These are phyloP conservation scores for Zygosaccharomyces sapae DNA, from an alignment of 1,139 yeast genomes.

Conservation along the genomic window DNA sequence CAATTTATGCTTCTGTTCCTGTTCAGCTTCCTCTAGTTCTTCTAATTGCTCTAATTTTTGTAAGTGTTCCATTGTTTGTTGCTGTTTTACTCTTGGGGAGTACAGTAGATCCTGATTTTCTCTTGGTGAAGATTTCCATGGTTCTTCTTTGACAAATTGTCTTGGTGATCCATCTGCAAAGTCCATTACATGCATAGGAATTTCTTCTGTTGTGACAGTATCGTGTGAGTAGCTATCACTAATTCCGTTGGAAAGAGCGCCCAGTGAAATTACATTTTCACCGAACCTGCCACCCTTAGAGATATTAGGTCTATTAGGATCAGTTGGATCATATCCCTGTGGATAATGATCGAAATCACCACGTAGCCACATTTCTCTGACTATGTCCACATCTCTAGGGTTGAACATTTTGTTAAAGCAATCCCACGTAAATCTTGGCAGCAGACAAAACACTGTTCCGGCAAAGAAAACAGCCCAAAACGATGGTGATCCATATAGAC, in stretches of 20 bases:
- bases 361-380: conserved; percentile 66
- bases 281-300: conserved; percentile 19
- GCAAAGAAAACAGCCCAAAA: conserved; percentile 82
- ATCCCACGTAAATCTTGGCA: conserved; percentile 74
- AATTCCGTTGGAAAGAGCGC: conserved; percentile 14
- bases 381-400: conserved; percentile 81
- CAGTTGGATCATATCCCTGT: conserved; percentile 61
- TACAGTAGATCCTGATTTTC: conserved; percentile 26
- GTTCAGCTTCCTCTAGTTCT: conserved; percentile 3
- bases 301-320: conserved; percentile 42
- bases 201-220: conserved; percentile 31
- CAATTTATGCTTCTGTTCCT: conserved; percentile 3
- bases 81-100: conserved; percentile 18
- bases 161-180: conserved; percentile 27
- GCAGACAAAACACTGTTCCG: conserved; percentile 65
- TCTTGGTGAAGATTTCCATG: conserved; percentile 24
- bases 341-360: conserved; percentile 62
- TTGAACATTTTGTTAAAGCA: conserved; percentile 54
- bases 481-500: conserved; percentile 63
- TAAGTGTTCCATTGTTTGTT: conserved; percentile 1
- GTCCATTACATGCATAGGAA: conserved; percentile 34
- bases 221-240: conserved; percentile 24
- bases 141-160: conserved; percentile 14
- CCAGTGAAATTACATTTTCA: conserved; percentile 17
- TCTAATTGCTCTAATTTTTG: conserved; percentile 1